A percentile compares a stretch with the other conserved stretches of the same genome.
Evolutionary conservation across 2,329 filamentous ascomycete genomes (phyloP).

Genomic region (Aspergillus pseudotamarii): DNA sequence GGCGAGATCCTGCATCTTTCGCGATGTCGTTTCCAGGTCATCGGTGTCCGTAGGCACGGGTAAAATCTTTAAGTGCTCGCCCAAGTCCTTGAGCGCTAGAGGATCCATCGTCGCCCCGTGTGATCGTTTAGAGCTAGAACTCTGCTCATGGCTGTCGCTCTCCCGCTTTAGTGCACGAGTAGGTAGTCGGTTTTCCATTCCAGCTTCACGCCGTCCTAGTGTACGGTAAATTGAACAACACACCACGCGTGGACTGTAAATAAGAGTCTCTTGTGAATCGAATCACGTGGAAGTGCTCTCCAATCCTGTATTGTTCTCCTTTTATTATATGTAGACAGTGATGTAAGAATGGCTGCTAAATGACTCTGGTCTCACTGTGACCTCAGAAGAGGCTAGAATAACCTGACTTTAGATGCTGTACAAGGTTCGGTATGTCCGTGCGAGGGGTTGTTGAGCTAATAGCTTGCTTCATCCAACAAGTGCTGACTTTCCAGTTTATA

Average conservation of each 20-base stretch:
- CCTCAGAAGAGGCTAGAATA: background rate
- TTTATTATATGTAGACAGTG: background rate
- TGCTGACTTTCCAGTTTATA: background rate
- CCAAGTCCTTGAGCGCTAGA: slow-evolving; percentile 5
- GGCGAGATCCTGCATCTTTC: slow-evolving; percentile 21
- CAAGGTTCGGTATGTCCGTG: background rate
- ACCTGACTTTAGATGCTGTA: background rate
- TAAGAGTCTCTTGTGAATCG: background rate
- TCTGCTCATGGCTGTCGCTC: background rate
- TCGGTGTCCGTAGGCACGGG: slow-evolving; percentile 20
- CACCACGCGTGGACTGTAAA: background rate
- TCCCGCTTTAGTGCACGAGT: slow-evolving; percentile 1
- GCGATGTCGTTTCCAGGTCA: slow-evolving; percentile 20
- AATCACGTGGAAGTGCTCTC: background rate
- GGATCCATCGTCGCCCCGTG: slow-evolving; percentile 3
- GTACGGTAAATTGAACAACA: background rate
- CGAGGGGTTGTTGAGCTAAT: background rate
- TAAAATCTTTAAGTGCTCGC: slow-evolving; percentile 13
- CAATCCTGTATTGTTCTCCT: background rate
- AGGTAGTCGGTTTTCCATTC: slow-evolving; percentile 7
- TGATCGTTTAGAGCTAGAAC: background rate
- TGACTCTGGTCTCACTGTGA: background rate
- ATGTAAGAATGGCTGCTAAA: background rate
- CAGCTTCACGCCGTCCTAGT: background rate
- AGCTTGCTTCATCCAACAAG: background rate